Conservation (phyloP, 768 basidiomycete species). For the Suillus variegatus region DNA sequence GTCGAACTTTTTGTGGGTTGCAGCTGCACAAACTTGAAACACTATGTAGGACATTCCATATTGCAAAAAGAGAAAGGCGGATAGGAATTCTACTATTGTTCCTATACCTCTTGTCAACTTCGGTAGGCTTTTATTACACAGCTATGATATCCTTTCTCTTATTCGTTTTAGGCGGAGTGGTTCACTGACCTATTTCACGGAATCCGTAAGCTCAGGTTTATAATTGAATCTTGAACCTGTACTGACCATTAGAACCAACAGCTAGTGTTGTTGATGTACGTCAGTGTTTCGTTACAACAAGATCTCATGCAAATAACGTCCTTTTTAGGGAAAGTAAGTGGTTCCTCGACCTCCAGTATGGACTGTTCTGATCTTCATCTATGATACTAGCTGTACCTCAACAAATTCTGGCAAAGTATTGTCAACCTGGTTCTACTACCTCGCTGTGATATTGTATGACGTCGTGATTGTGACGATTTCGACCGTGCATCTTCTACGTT, state of each 20-base stretch:
- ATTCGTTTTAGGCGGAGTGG: neutral
- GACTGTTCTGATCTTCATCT: neutral
- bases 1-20: conserved; percentile 27
- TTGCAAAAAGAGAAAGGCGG: neutral
- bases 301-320: conserved; percentile 16
- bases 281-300: conserved; percentile 35
- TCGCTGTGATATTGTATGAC: conserved; percentile 35
- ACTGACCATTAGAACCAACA: neutral
- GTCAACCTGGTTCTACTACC: conserved; percentile 58
- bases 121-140: neutral
- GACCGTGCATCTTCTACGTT: conserved; percentile 20
- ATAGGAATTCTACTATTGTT: neutral
- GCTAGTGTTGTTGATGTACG: neutral
- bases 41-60: neutral
- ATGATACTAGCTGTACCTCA: conserved; percentile 46
- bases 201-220: neutral
- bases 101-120: neutral
- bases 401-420: conserved; percentile 36
- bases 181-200: neutral
- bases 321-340: conserved; percentile 1
- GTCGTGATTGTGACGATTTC: conserved; percentile 42
- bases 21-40: neutral
- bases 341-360: neutral
- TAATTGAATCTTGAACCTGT: neutral
- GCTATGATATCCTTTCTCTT: neutral